Conservation (phyloP, 2,329 filamentous ascomycete species). For the Thelonectria blattea region DNA sequence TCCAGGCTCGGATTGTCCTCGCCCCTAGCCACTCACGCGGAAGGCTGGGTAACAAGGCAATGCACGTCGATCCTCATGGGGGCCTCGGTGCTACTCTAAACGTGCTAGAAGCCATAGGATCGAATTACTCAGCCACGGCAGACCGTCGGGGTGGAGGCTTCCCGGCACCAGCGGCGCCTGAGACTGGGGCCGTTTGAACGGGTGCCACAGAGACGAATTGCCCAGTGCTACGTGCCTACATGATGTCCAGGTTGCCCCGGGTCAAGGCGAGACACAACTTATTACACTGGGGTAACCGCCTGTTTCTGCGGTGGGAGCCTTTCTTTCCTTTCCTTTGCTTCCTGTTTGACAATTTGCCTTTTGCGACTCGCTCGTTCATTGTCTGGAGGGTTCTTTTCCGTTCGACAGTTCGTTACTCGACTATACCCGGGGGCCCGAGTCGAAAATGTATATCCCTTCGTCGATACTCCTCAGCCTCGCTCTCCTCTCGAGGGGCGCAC, state of each 20-base stretch:
- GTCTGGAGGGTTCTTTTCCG: neutral
- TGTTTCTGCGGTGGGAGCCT: neutral
- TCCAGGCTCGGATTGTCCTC: neutral
- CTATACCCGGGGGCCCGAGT: neutral
- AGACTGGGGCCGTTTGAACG: neutral
- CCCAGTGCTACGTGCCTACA: no score
- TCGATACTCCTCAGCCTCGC: neutral
- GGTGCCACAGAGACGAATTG: neutral
- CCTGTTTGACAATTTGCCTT: neutral
- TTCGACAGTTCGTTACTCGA: neutral
- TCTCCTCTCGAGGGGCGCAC: neutral
- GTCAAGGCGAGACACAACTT: neutral
- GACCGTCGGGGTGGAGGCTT: no score
- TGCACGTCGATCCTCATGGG: neutral
- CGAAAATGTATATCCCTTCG: neutral
- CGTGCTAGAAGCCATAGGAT: neutral
- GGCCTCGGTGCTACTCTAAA: neutral
- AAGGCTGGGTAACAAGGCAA: neutral
- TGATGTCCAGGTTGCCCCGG: neutral
- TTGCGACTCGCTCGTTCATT: neutral
- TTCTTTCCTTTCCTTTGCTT: neutral
- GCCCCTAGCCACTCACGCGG: neutral
- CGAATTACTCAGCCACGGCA: neutral
- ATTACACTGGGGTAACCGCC: neutral
- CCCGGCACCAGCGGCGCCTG: neutral